Evolutionary conservation across 148 eudicot species (phyloP), one percentile per base, ranked within the genome.

Genomic region (Vaccinium myrtillus): DNA sequence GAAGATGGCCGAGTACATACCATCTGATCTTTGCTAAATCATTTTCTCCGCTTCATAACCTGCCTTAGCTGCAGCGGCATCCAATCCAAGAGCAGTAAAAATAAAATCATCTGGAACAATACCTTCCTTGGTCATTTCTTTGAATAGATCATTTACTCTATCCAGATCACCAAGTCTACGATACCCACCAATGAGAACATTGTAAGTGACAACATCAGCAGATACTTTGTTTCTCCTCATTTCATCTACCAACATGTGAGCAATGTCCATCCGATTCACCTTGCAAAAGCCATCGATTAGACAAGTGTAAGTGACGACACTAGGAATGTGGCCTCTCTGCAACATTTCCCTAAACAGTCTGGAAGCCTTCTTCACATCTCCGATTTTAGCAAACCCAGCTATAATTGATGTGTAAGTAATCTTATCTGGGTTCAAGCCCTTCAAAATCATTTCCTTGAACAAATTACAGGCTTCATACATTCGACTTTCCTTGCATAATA

Each of bases 261-360:
- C 90, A 25, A 77, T 77, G 85, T 90, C 93, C 88, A 86, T 83
- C 59, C 85, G 81, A 73, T 75, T 82, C 9, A 25, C 49, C 85
- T 86, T 84, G 87, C 86, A 89, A 86, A 83, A 92, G 75, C 89
- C 94, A 74, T 86, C 78, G 58, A 92, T 92, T 36, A 92, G 80
- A 83, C 90, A 89, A 21, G 93, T 90, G 77, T 91, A 92, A 50
- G 94, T 92, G 58, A 89, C 88, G 49, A 87, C 93, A 78, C 73
- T 83, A 25, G 93, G 94, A 39, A 70, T 49, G 61, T 78, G 78
- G 6, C 80, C 86, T 67, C 79, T 83, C 55, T 58, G 55, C 71
- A 63, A 15, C 94, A 92, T 92, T 74, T 89, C 89, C 23, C 23
- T 36, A 81, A 82, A 88, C 58, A 90, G 74, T 25, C 19, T 75